Conservation (phyloP, 2,329 filamentous ascomycete species). For the Fusarium miscanthi region DNA sequence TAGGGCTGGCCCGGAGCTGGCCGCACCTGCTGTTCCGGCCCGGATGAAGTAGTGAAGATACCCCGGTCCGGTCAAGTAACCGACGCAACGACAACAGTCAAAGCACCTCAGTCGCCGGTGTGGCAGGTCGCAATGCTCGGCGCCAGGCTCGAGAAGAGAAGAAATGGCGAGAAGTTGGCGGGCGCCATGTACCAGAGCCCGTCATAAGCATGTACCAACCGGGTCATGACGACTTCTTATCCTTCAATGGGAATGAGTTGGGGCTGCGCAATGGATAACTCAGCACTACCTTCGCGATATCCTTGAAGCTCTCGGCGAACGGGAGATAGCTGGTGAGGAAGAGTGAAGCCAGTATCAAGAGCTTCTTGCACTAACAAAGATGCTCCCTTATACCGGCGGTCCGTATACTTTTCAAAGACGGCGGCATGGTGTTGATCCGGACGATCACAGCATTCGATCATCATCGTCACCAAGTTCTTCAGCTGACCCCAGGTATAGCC, state of each 20-base stretch:
- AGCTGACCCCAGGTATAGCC: constrained; percentile 91
- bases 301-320: constrained; percentile 47
- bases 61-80: constrained; percentile 23
- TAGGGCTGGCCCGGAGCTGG: constrained; percentile 9
- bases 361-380: constrained; percentile 83
- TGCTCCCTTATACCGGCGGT: constrained; percentile 87
- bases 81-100: constrained; percentile 15
- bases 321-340: constrained; percentile 57
- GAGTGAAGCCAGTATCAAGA: constrained; percentile 69
- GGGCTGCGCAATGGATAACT: constrained; percentile 44
- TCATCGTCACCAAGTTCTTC: constrained; percentile 77
- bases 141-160: neutral
- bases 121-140: neutral
- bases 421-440: constrained; percentile 85
- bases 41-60: constrained; percentile 14
- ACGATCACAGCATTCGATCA: constrained; percentile 88
- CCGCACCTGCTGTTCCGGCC: constrained; percentile 26
- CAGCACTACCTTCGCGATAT: constrained; percentile 39
- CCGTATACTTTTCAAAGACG: constrained; percentile 91
- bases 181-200: constrained; percentile 10
- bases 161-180: constrained; percentile 19
- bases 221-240: constrained; percentile 26
- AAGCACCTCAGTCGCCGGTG: constrained; percentile 9
- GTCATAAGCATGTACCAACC: constrained; percentile 6
- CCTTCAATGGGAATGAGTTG: constrained; percentile 50